Conservation (phyloP, 176 grass and related monocot species). For the Rhynchospora pubera region DNA sequence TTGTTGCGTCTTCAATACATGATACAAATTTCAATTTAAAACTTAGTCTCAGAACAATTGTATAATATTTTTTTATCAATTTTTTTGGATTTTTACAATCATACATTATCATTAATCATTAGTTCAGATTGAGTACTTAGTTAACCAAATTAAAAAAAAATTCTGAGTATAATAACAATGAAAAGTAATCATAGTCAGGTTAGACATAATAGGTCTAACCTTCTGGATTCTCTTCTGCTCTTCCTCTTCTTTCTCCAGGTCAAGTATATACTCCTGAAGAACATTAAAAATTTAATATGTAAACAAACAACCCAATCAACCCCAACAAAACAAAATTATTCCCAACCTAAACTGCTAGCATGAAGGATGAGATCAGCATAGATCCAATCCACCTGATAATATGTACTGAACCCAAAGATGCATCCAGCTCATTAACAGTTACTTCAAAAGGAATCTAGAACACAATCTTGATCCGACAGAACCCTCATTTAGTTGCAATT, state of each 20-base stretch:
- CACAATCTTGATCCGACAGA: too few species aligned
- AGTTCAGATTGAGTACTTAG: background rate
- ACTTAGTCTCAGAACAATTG: too few species aligned
- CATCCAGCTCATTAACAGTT: background rate
- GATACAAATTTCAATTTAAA: background rate
- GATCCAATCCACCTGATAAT: background rate
- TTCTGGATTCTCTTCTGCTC: slow-evolving; percentile 77
- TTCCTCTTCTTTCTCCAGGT: slow-evolving; percentile 81
- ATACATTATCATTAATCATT: background rate
- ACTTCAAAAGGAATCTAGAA: background rate
- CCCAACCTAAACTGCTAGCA: background rate
- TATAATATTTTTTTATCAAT: background rate
- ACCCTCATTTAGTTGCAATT: too few species aligned
- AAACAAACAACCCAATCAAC: background rate
- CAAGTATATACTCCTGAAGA: slow-evolving; percentile 68
- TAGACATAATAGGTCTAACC: slow-evolving; percentile 22
- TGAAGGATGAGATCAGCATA: background rate
- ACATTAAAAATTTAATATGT: slow-evolving; percentile 21
- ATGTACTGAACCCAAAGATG: background rate
- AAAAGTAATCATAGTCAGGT: background rate
- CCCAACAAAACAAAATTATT: background rate
- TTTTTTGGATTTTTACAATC: background rate
- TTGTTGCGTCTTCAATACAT: slow-evolving; percentile 47
- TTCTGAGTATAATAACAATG: background rate
- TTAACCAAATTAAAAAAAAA: background rate